These are phyloP conservation scores for Bruguiera gymnorhiza DNA, from an alignment of 345 rosid species.

Conservation along the genomic window DNA sequence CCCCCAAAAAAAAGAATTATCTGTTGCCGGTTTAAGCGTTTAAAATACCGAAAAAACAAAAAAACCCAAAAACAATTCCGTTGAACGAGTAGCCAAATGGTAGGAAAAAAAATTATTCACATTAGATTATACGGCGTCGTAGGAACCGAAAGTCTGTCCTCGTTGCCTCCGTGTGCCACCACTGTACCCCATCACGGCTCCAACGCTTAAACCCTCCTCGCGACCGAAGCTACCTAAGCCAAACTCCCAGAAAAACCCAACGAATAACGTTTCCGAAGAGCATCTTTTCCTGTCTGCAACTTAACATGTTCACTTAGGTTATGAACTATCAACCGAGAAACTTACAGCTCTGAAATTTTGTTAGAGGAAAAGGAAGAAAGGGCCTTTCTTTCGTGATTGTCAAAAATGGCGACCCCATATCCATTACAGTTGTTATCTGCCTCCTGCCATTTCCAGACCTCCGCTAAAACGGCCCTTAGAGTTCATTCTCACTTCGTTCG, in stretches of 20 bases:
- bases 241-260: background rate
- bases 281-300: background rate
- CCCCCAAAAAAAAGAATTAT: too few species aligned
- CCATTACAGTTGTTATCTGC: constrained; percentile 23
- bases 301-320: background rate
- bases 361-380: background rate
- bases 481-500: constrained; percentile 17
- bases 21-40: too few species aligned
- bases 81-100: too few species aligned
- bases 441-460: constrained; percentile 19
- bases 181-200: background rate
- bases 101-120: too few species aligned
- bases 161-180: too few species aligned
- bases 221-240: background rate
- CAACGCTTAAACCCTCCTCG: constrained; percentile 7
- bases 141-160: too few species aligned
- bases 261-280: background rate
- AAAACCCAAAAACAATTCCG: too few species aligned
- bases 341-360: background rate
- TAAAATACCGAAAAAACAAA: too few species aligned
- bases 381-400: background rate
- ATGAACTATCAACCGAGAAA: background rate
- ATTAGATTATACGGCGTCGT: too few species aligned
- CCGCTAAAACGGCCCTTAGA: constrained; percentile 14
- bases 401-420: constrained; percentile 26